Evolutionary conservation across 2,329 filamentous ascomycete genomes (phyloP), one percentile per base, ranked within the genome.

Genomic region (Aspergillus sp.): DNA sequence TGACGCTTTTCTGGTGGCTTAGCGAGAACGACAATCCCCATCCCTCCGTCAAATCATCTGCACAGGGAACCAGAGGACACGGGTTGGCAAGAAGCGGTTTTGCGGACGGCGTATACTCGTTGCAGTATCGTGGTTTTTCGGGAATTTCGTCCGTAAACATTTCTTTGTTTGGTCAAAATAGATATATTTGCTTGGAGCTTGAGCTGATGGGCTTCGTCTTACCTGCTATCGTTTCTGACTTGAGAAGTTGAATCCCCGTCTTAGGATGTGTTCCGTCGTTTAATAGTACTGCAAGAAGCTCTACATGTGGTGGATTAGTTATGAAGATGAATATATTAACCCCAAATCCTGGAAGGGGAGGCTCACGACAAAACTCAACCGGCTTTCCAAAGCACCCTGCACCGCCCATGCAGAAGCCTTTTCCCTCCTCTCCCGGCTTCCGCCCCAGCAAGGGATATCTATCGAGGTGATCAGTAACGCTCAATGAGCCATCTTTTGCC

Each of bases 71-170:
- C n/a, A 88, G 62, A 0, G 80, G 75, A 0, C 82, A 61, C 0
- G 74, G 67, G 64, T 85, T 83, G 2, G 81, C 78, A 24, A 84
- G 73, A 26, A 80, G 73, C 0, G 82, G 53, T n/a, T 63, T 63
- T 9, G 49, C 76, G 0, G 80, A 77, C 0, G 77, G 70, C 10
- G 83, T 76, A 2, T 69, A 67, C 60, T 78, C 75, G 2, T 84
- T 78, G 1, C 77, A 79, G 61, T 84, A 85, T 64, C 87, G 70
- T 0, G 85, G 85, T 47, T 83, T 77, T 0, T 81, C 63, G 0
- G 83, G 80, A 57, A 88, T 82, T 65, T 87, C 85, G 69, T 89
- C 88, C 58, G 74, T 77, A 69, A 84, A 87, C 82, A 89, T 85
- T 49, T 82, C 73, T 29, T 29, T 29, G 1, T 2, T 29, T 9